phyloP scores from a whole-genome alignment of 2,329 filamentous ascomycete genomes.

The Nemania sp. region DNA sequence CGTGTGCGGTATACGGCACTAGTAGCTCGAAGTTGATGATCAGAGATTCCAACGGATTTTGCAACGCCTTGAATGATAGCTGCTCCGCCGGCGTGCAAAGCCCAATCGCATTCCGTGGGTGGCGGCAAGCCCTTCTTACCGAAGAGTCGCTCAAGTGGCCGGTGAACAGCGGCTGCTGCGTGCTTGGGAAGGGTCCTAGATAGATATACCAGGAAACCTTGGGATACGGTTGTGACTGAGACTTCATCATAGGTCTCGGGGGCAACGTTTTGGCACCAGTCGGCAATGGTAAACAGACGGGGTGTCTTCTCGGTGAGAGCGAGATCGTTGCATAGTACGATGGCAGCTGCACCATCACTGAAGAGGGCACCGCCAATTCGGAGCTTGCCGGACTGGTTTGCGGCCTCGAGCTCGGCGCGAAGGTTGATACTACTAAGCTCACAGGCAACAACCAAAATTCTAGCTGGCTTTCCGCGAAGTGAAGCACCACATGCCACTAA shows the following conservation, averaged over 20 bases:
- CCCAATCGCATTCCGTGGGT: constrained; percentile 35
- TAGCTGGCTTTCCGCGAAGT: constrained; percentile 38
- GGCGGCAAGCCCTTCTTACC: constrained; percentile 13
- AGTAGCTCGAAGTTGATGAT: constrained; percentile 35
- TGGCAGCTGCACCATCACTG: constrained; percentile 43
- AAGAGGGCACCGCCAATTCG: constrained; percentile 45
- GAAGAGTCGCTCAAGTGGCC: constrained; percentile 36
- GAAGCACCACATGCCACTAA: constrained; percentile 39
- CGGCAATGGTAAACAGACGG: constrained; percentile 35
- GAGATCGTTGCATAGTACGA: constrained; percentile 44
- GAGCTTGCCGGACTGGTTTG: constrained; percentile 37
- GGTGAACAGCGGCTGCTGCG: constrained; percentile 32
- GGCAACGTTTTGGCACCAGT: constrained; percentile 38
- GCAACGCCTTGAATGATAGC: constrained; percentile 37
- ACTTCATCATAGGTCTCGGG: constrained; percentile 33
- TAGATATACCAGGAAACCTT: constrained; percentile 33
- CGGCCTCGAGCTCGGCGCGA: constrained; percentile 41
- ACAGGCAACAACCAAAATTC: constrained; percentile 45
- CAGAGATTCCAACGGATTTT: constrained; percentile 33
- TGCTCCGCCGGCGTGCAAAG: constrained; percentile 37
- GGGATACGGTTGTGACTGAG: constrained; percentile 26
- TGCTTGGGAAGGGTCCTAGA: constrained; percentile 31
- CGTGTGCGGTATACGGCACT: constrained; percentile 34
- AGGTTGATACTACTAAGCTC: constrained; percentile 44
- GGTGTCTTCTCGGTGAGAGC: constrained; percentile 30